phyloP scores from a whole-genome alignment of 139 green algal species.

The Micractinium sp. region DNA sequence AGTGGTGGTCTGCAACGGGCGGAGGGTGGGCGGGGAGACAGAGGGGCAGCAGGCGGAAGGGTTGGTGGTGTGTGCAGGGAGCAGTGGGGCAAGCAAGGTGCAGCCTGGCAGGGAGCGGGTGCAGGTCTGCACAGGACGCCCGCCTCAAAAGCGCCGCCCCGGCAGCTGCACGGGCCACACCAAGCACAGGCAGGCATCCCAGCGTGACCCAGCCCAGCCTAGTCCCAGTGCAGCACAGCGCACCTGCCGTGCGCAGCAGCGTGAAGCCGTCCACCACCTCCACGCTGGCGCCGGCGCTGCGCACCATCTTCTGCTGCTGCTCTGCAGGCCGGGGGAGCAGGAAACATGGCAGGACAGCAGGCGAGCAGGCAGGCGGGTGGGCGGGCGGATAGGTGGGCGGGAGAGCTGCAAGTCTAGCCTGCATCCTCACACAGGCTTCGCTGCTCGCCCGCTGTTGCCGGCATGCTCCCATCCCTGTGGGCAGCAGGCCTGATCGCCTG shows the following conservation, averaged over 20 bases:
- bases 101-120: no score
- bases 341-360: neutral
- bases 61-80: no score
- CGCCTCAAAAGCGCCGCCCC: no score
- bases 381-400: no score
- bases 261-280: constrained; percentile 60
- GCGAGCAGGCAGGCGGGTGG: neutral
- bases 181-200: neutral
- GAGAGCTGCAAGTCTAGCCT: neutral
- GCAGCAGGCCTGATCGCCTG: no score
- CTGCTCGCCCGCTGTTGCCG: no score
- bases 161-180: no score
- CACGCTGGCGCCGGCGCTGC: constrained; percentile 53
- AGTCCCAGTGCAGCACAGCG: neutral
- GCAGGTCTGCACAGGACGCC: no score
- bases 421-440: neutral
- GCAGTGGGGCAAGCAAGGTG: no score
- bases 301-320: constrained; percentile 52
- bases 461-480: no score
- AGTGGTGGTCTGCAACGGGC: constrained; percentile 6
- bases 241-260: constrained; percentile 56
- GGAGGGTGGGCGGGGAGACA: neutral
- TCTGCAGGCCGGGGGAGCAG: neutral
- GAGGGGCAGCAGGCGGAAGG: neutral
- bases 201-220: neutral